Conservation (phyloP, 2,329 filamentous ascomycete genomes). For the Uncinocarpus reesii region DNA sequence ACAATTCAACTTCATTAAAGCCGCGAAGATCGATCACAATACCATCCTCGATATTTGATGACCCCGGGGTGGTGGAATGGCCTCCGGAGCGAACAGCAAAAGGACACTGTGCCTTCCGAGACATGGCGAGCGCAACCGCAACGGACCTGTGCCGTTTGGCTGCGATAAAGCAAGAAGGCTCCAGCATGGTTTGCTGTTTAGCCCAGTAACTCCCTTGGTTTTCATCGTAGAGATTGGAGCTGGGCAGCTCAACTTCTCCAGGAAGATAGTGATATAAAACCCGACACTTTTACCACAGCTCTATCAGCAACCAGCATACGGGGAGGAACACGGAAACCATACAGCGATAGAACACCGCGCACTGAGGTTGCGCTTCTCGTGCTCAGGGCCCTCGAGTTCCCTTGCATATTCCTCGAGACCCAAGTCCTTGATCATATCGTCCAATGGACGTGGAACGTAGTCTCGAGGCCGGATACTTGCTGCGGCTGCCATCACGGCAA, state of each 20-base stretch:
- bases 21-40: conserved; percentile 28
- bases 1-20: conserved; percentile 25
- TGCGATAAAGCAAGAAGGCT: conserved; percentile 29
- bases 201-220: conserved; percentile 24
- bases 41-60: conserved; percentile 36
- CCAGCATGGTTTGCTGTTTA: conserved; percentile 27
- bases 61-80: conserved; percentile 40
- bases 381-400: not conserved
- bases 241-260: conserved; percentile 10
- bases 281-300: conserved; percentile 7
- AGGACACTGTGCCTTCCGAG: conserved; percentile 28
- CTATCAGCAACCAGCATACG: too few relatives aligned
- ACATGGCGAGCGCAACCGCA: conserved; percentile 26
- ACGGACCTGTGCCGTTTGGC: conserved; percentile 24
- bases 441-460: conserved; percentile 6
- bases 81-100: conserved; percentile 48
- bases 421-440: conserved; percentile 5
- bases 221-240: not conserved
- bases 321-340: not conserved
- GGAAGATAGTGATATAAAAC: not conserved
- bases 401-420: conserved; percentile 1
- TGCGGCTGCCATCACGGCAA: not conserved
- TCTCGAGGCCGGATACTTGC: not conserved
- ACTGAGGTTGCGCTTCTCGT: not conserved
- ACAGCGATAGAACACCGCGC: not conserved